Evolutionary conservation across 768 basidiomycete species (phyloP).

Genomic region (Filobasidium wieringae): DNA sequence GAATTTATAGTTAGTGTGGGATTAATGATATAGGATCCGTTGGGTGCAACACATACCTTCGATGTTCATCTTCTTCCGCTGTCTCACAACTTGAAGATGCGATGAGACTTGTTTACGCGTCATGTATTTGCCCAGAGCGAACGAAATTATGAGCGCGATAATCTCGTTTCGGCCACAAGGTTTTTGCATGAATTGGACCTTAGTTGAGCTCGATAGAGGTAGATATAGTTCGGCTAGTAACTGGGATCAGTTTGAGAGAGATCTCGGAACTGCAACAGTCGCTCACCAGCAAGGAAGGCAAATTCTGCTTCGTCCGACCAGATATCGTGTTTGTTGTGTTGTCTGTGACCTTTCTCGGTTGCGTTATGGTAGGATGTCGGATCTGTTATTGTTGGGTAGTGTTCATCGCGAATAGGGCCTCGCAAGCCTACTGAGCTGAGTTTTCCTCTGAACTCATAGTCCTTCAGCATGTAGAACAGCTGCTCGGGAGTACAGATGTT

Average conservation of each 20-base stretch:
- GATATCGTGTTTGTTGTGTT: conserved; percentile 1
- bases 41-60: neutral
- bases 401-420: neutral
- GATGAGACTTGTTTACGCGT: conserved; percentile 38
- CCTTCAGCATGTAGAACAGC: neutral
- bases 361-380: neutral
- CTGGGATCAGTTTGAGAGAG: neutral
- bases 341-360: too few relatives aligned
- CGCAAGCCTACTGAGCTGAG: neutral
- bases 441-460: neutral
- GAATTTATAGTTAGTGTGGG: neutral
- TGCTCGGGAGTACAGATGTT: neutral
- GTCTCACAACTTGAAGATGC: conserved; percentile 39
- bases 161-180: conserved; percentile 39
- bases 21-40: neutral
- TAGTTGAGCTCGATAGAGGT: neutral
- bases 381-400: too few relatives aligned
- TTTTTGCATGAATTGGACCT: conserved; percentile 34
- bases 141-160: conserved; percentile 33
- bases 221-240: conserved; percentile 4
- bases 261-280: neutral
- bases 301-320: conserved; percentile 10
- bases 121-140: conserved; percentile 27
- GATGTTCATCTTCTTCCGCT: conserved; percentile 10
- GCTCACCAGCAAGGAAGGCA: conserved; percentile 7